These are phyloP conservation scores for Suillus bovinus DNA, from an alignment of 768 basidiomycete genomes.

Conservation along the genomic window DNA sequence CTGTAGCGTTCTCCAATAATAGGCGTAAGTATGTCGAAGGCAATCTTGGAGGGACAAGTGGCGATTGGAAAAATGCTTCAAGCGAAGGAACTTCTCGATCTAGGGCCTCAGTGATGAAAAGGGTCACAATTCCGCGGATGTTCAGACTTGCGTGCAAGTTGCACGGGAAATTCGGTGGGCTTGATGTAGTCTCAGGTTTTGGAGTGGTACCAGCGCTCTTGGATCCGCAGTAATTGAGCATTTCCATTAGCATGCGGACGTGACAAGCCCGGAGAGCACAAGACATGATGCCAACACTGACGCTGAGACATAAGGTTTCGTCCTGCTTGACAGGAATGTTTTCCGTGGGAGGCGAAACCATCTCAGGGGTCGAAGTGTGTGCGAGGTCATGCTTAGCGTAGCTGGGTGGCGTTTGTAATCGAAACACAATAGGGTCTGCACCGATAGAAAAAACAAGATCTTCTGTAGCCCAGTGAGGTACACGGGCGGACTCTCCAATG, in stretches of 20 bases:
- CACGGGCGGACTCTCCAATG: constrained; percentile 10
- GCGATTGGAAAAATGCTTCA: constrained; percentile 52
- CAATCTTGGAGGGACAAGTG: constrained; percentile 57
- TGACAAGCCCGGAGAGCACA: constrained; percentile 59
- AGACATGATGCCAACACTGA: constrained; percentile 53
- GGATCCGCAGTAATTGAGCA: constrained; percentile 37
- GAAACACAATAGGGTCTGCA: constrained; percentile 57
- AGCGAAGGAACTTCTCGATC: constrained; percentile 18
- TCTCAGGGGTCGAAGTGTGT: constrained; percentile 10
- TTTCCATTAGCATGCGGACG: constrained; percentile 47
- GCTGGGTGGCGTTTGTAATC: constrained; percentile 48
- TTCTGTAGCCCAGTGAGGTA: constrained; percentile 25
- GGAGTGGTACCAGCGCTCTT: not conserved
- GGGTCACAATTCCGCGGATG: constrained; percentile 47
- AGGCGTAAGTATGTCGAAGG: constrained; percentile 54
- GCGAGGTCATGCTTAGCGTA: constrained; percentile 13
- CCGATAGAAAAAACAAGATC: constrained; percentile 63
- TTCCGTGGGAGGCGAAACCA: constrained; percentile 6
- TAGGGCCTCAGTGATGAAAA: constrained; percentile 42
- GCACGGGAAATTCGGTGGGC: constrained; percentile 17
- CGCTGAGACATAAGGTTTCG: constrained; percentile 41
- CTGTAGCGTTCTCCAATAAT: constrained; percentile 41
- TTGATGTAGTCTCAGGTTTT: constrained; percentile 17
- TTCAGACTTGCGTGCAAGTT: constrained; percentile 35
- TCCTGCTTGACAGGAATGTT: constrained; percentile 8